phyloP scores from a whole-genome alignment of 108 stramenopile species.

The Nitzschia sp. region DNA sequence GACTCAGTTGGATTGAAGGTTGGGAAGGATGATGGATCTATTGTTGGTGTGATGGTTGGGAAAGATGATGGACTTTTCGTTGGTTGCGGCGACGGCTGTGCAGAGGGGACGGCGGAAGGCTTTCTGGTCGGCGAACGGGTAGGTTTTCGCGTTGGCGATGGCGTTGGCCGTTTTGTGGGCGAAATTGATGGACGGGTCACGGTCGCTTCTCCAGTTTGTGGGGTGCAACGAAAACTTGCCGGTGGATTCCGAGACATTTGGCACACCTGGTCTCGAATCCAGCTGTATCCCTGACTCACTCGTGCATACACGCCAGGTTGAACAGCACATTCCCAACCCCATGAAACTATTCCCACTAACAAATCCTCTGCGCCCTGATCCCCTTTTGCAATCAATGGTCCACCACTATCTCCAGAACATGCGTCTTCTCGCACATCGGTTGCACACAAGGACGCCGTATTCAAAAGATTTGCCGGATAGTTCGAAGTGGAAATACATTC shows the following conservation, averaged over 20 bases:
- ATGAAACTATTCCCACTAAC: slow-evolving; percentile 42
- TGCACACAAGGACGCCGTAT: slow-evolving; percentile 4
- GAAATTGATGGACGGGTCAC: not conserved
- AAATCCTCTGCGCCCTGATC: slow-evolving; percentile 12
- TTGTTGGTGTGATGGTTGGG: not conserved
- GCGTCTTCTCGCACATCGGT: slow-evolving; percentile 6
- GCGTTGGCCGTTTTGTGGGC: not conserved
- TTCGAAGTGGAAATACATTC: slow-evolving; percentile 4
- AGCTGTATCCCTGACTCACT: slow-evolving; percentile 8
- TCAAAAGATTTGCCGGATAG: slow-evolving; percentile 6
- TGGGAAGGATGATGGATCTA: not conserved
- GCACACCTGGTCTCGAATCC: slow-evolving; percentile 14
- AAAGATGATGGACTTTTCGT: not conserved
- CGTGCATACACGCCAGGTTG: slow-evolving; percentile 19
- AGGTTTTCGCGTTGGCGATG: not conserved
- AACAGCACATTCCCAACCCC: slow-evolving; percentile 37
- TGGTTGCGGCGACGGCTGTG: not conserved
- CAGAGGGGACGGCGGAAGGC: not conserved
- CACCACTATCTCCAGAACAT: slow-evolving; percentile 46
- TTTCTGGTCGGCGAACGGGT: not conserved
- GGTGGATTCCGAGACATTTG: slow-evolving; percentile 17
- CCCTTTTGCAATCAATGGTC: slow-evolving; percentile 39
- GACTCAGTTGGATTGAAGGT: too few relatives aligned
- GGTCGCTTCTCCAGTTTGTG: not conserved
- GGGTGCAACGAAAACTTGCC: slow-evolving; percentile 11